Base-by-base conservation (phyloP, 805 yeast species). In the Ogataea paraovalis region DNA sequence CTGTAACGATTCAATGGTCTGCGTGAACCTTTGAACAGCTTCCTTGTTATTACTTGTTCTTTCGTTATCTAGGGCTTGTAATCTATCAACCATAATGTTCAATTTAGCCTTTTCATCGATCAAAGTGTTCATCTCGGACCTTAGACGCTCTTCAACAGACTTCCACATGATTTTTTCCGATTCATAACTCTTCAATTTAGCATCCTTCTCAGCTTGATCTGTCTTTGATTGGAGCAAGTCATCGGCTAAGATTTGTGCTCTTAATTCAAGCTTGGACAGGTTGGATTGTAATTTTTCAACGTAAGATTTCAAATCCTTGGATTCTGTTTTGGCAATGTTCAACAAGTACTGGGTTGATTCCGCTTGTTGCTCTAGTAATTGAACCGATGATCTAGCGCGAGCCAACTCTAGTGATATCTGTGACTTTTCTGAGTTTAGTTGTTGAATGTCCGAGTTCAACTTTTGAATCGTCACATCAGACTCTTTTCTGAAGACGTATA, bases 51-150 rank as follows among this genome's bases (percentile, higher is more conserved):
- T 68, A 1, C 65, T 54, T 43, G 83, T 85, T 45, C 90, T 73
- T 59, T 87, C 91, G 44, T 72, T 72, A 47, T 80, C 79, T 36
- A 80, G 59, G 2, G 80, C 58, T 62, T 87, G 92, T 40, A 87
- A 66, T 55, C 76, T 83, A 7, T 76, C 62, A 9, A 86, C 73
- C 48, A 82, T 69, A 3, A 78, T 73, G 54, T 76, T 82, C 37
- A 87, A 67, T 44, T 79, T 74, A 5, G 74, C 64, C 55, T 79
- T 81, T 58, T 89, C 96, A 2, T 74, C 73, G 40, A 73, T 67
- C 46, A 86, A 65, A 25, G 71, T 74, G 7, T 68, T 65, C 38
- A 81, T 72, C 51, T 85, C 88, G 13, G 68, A 66, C 28, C 74
- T 68, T 27, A 86, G 62, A 10, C 84, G 68, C 16, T 67, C 62